Conservation (phyloP, 1,284 basidiomycete species). For the Naganishia sp. region DNA sequence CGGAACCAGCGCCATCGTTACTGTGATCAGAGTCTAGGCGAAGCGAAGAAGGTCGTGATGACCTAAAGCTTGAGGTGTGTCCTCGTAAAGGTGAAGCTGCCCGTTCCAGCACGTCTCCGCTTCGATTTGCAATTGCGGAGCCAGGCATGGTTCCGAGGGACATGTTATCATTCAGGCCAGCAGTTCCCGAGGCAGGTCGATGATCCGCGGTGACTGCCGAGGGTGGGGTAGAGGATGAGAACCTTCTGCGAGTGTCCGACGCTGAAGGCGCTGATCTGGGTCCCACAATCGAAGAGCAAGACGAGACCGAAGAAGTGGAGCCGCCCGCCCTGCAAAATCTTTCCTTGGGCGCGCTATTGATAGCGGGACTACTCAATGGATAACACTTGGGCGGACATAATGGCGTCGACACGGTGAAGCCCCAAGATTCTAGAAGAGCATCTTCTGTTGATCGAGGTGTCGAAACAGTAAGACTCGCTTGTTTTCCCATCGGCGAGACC, state of each 20-base stretch:
- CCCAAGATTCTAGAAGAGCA: conserved; percentile 18
- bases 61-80: neutral
- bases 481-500: conserved; percentile 3
- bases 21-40: neutral
- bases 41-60: neutral
- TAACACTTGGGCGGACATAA: conserved; percentile 22
- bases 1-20: neutral
- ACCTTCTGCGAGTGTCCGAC: neutral
- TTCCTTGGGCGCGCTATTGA: conserved; percentile 10
- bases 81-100: neutral
- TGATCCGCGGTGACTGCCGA: neutral
- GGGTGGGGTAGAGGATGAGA: conserved; percentile 3
- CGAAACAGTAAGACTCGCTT: conserved; percentile 6
- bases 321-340: conserved; percentile 1
- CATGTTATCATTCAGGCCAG: neutral
- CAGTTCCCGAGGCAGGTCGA: neutral
- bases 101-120: neutral
- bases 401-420: conserved; percentile 18
- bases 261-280: neutral
- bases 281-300: neutral
- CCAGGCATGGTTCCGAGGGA: neutral
- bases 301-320: neutral
- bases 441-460: conserved; percentile 8
- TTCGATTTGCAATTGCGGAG: neutral
- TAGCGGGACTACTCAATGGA: conserved; percentile 13